Conservation (phyloP, 2,329 filamentous ascomycete genomes). For the Epichloe amarillans region DNA sequence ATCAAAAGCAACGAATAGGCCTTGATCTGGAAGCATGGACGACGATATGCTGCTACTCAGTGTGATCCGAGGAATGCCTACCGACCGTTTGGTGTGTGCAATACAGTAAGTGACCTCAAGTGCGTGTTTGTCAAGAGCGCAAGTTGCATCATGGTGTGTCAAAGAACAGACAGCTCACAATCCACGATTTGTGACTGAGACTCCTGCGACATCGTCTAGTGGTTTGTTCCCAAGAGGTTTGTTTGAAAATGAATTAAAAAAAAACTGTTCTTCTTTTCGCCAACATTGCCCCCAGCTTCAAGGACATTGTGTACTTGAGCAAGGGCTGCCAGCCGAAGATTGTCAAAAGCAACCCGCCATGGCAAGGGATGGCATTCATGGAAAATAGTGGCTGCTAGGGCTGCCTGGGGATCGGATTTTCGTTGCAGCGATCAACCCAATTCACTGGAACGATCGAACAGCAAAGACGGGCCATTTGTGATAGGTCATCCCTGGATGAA, state of each 20-base stretch:
- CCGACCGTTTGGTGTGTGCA: no score
- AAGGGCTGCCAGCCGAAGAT: not conserved
- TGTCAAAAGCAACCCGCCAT: not conserved
- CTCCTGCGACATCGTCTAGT: not conserved
- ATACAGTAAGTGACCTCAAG: no score
- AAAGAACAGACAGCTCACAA: not conserved
- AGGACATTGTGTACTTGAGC: no score
- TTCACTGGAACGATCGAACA: not conserved
- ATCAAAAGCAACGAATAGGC: not conserved
- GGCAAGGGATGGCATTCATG: not conserved
- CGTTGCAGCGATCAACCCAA: not conserved
- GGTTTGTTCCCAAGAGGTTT: not conserved
- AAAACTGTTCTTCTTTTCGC: not conserved
- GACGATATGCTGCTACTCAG: no score
- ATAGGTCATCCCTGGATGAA: not conserved
- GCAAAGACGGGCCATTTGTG: not conserved
- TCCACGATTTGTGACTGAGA: not conserved
- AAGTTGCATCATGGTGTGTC: not conserved
- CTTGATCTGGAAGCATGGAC: no score
- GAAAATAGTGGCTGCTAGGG: not conserved
- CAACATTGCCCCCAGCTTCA: not conserved
- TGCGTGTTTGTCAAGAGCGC: not conserved
- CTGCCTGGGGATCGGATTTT: not conserved
- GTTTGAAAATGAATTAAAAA: not conserved
- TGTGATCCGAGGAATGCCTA: no score